Evolutionary conservation across 2,329 filamentous ascomycete species (phyloP).

Genomic region (Hymenoscyphus repandus): DNA sequence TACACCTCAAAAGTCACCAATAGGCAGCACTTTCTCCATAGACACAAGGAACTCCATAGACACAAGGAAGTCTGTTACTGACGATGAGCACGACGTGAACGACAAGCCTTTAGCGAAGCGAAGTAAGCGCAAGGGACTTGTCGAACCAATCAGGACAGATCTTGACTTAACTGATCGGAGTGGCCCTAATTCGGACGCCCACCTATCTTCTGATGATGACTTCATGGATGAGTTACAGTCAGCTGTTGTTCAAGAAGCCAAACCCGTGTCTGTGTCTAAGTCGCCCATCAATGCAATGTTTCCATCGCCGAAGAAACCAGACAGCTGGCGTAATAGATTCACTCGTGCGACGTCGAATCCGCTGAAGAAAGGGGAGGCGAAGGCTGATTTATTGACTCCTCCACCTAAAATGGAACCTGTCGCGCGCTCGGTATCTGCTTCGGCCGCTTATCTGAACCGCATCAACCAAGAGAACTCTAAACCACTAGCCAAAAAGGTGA

Average conservation of each 20-base stretch:
- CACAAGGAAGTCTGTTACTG: conserved; percentile 18
- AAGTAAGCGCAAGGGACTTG: conserved; percentile 22
- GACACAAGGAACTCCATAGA: conserved; percentile 24
- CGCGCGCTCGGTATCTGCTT: conserved; percentile 40
- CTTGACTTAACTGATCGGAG: conserved; percentile 33
- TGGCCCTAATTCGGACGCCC: conserved; percentile 36
- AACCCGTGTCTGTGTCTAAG: conserved; percentile 71
- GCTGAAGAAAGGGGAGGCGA: conserved; percentile 27
- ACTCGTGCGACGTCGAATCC: conserved; percentile 34
- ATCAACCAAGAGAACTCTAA: conserved; percentile 46
- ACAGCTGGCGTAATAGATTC: conserved; percentile 22
- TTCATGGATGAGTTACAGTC: conserved; percentile 81
- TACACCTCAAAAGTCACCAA: conserved; percentile 26
- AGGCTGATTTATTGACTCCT: conserved; percentile 37
- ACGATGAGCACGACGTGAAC: conserved; percentile 20
- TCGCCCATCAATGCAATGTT: conserved; percentile 72
- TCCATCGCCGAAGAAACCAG: conserved; percentile 31
- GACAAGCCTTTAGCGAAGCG: conserved; percentile 14
- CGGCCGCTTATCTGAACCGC: conserved; percentile 49
- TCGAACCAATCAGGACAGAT: conserved; percentile 53
- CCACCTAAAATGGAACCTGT: conserved; percentile 25
- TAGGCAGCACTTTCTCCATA: conserved; percentile 31
- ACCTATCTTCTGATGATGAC: conserved; percentile 67
- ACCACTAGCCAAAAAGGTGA: conserved; percentile 65
- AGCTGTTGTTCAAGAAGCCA: conserved; percentile 78